Conservation (phyloP, 306 rosid genomes). For the Casuarina equisetifolia region DNA sequence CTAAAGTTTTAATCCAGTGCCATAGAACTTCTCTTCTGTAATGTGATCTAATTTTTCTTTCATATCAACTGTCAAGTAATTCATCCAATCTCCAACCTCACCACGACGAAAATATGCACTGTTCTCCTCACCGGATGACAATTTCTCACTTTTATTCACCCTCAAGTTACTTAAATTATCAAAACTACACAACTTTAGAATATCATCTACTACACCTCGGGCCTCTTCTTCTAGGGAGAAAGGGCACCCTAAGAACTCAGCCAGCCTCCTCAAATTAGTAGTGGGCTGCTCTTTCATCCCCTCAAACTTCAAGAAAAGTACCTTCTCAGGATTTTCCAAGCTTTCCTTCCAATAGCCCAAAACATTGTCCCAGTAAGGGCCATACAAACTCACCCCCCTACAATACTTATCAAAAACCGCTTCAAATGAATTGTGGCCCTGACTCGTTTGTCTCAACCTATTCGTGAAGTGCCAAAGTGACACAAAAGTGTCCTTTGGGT, state of each 20-base stretch:
- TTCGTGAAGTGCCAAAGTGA: constrained; percentile 11
- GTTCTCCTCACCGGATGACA: background rate
- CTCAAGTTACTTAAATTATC: constrained; percentile 5
- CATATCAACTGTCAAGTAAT: constrained; percentile 6
- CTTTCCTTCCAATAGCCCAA: no score
- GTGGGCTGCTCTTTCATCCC: background rate
- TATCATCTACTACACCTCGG: background rate
- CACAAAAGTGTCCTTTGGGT: constrained; percentile 14
- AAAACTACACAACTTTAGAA: background rate
- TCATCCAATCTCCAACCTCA: constrained; percentile 21
- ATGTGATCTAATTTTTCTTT: constrained; percentile 7
- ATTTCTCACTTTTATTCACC: constrained; percentile 2
- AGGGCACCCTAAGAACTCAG: background rate
- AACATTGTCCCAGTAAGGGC: background rate
- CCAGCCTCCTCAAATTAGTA: background rate
- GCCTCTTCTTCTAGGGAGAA: background rate
- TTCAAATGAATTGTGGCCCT: background rate
- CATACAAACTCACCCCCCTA: background rate
- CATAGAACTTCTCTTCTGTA: background rate
- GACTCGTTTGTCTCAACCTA: background rate
- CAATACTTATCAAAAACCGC: constrained; percentile 10
- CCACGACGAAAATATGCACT: constrained; percentile 3
- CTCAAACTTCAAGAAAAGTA: background rate
- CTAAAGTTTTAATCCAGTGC: background rate
- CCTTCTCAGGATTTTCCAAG: background rate